A percentile compares a stretch with the other conserved stretches of the same genome.
phyloP scores from a whole-genome alignment of 176 grass and related monocot genomes.

The Raddia distichophylla region DNA sequence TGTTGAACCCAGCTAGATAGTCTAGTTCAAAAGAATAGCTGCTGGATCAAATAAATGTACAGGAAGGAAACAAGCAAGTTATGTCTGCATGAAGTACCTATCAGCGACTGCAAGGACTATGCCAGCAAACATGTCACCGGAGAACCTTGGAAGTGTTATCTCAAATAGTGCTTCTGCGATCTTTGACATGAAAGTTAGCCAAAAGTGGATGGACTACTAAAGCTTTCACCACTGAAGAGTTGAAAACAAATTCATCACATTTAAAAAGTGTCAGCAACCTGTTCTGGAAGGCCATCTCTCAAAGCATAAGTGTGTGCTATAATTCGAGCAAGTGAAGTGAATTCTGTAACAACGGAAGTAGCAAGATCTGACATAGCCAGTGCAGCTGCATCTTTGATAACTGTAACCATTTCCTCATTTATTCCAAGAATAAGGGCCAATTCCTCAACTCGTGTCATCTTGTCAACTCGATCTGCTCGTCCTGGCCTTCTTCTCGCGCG shows the following conservation, averaged over 20 bases:
- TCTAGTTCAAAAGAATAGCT: neutral
- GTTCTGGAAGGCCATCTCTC: slow-evolving; percentile 69
- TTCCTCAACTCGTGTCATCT: slow-evolving; percentile 67
- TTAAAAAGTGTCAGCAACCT: slow-evolving; percentile 45
- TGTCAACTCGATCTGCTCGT: slow-evolving; percentile 81
- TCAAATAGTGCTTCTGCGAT: slow-evolving; percentile 95
- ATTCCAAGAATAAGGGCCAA: slow-evolving; percentile 59
- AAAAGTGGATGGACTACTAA: slow-evolving; percentile 9
- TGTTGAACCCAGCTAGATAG: neutral
- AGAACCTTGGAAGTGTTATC: slow-evolving; percentile 88
- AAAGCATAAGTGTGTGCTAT: slow-evolving; percentile 94
- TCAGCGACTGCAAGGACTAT: slow-evolving; percentile 86
- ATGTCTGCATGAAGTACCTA: slow-evolving; percentile 47
- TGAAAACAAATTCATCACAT: slow-evolving; percentile 14
- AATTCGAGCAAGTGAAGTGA: slow-evolving; percentile 85
- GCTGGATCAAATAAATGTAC: neutral
- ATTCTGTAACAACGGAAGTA: slow-evolving; percentile 86
- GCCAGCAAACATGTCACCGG: slow-evolving; percentile 76
- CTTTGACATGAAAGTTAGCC: slow-evolving; percentile 51
- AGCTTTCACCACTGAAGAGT: neutral
- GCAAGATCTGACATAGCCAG: slow-evolving; percentile 95
- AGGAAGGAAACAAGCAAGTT: neutral
- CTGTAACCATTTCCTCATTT: slow-evolving; percentile 52
- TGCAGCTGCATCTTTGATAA: slow-evolving; percentile 72
- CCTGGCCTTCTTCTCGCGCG: slow-evolving; percentile 36